Evolutionary conservation across 768 basidiomycete genomes (phyloP).

Genomic region (Rhizopogon vinicolor): DNA sequence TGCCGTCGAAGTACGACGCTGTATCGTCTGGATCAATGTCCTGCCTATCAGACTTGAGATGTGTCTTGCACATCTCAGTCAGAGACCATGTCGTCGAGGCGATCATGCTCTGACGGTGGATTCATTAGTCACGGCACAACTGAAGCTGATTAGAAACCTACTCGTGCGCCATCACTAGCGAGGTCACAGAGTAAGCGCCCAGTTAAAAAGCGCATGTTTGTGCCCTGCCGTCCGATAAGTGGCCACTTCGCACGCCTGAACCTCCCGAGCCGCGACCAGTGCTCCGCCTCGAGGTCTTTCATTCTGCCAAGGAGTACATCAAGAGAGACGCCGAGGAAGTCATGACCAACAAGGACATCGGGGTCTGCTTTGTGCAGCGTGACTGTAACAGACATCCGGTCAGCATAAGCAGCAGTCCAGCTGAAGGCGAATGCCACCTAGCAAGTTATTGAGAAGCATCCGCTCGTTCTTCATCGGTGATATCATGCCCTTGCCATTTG

Average conservation of each 20-base stretch:
- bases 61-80: slow-evolving; percentile 93
- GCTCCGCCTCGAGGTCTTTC: slow-evolving; percentile 84
- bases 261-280: slow-evolving; percentile 92
- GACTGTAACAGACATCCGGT: slow-evolving; percentile 33
- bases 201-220: slow-evolving; percentile 77
- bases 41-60: slow-evolving; percentile 80
- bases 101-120: slow-evolving; percentile 76
- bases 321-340: slow-evolving; percentile 84
- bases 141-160: slow-evolving; percentile 26
- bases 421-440: slow-evolving; percentile 42
- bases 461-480: slow-evolving; percentile 77
- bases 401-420: background rate
- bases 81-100: slow-evolving; percentile 97
- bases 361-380: slow-evolving; percentile 85
- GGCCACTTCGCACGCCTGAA: slow-evolving; percentile 86
- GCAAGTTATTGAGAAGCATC: slow-evolving; percentile 75
- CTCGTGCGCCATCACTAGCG: slow-evolving; percentile 92
- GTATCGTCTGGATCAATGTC: slow-evolving; percentile 98
- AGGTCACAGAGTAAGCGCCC: slow-evolving; percentile 91
- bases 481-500: slow-evolving; percentile 63
- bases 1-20: slow-evolving; percentile 83
- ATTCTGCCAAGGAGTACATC: slow-evolving; percentile 91
- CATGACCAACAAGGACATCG: slow-evolving; percentile 92
- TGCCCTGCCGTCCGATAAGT: slow-evolving; percentile 72
- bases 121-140: background rate